These are phyloP conservation scores for Coniochaeta pulveracea DNA, from an alignment of 2,329 filamentous ascomycete genomes.

Conservation along the genomic window DNA sequence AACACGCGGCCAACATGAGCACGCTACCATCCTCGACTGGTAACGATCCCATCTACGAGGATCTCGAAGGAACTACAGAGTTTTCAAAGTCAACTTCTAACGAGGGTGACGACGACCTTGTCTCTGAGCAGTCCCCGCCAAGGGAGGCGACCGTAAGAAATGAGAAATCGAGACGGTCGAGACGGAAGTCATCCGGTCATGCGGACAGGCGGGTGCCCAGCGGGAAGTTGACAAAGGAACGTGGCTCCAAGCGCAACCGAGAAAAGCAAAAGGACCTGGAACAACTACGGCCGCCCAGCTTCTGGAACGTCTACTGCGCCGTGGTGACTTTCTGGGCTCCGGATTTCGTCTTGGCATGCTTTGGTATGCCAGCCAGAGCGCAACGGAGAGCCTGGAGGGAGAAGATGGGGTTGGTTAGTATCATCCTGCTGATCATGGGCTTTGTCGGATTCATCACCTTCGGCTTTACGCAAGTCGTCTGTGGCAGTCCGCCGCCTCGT, in stretches of 20 bases:
- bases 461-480: constrained; percentile 86
- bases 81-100: constrained; percentile 32
- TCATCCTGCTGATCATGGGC: constrained; percentile 79
- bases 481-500: constrained; percentile 58
- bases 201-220: constrained; percentile 27
- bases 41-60: constrained; percentile 78
- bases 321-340: constrained; percentile 93
- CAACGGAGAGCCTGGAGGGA: constrained; percentile 93
- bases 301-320: constrained; percentile 94
- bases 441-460: constrained; percentile 95
- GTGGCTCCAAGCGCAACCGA: constrained; percentile 33
- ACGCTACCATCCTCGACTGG: constrained; percentile 85
- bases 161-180: constrained; percentile 23
- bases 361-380: constrained; percentile 73
- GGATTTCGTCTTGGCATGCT: constrained; percentile 71
- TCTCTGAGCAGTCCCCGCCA: constrained; percentile 31
- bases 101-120: constrained; percentile 30
- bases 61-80: constrained; percentile 55
- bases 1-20: constrained; percentile 89
- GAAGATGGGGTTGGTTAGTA: constrained; percentile 92
- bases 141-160: constrained; percentile 20
- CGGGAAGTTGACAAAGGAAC: constrained; percentile 54
- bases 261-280: constrained; percentile 33
- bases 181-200: constrained; percentile 23
- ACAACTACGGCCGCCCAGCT: constrained; percentile 65